These are phyloP conservation scores for Nelumbo lutea DNA, from an alignment of 164 flowering plant genomes.

Conservation along the genomic window DNA sequence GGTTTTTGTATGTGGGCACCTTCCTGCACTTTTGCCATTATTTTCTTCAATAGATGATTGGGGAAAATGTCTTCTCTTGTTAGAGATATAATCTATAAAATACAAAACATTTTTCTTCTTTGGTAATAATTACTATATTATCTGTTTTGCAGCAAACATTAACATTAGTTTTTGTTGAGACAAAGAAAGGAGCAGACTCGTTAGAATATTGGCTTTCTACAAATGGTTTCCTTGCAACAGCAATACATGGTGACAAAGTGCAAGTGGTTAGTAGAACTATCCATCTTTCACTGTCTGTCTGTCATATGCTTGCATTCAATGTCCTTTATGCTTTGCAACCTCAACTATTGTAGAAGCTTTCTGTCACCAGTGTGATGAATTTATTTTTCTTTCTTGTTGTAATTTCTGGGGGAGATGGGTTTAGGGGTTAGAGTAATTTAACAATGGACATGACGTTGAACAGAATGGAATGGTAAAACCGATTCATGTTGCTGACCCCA, in stretches of 20 bases:
- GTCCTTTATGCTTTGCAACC: neutral
- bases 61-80: too few relatives aligned
- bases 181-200: conserved; percentile 55
- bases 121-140: neutral
- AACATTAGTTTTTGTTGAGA: conserved; percentile 61
- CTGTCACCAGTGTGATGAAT: neutral
- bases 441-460: too few relatives aligned
- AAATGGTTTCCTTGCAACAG: conserved; percentile 51
- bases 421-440: too few relatives aligned
- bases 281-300: neutral
- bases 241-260: conserved; percentile 62
- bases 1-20: too few relatives aligned
- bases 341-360: neutral
- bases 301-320: neutral
- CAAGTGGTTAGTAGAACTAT: conserved; percentile 35
- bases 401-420: too few relatives aligned
- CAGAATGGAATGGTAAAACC: too few relatives aligned
- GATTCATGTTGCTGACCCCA: too few relatives aligned
- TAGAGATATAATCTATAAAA: neutral
- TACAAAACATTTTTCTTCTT: neutral
- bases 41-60: too few relatives aligned
- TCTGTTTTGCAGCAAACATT: conserved; percentile 37
- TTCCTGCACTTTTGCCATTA: too few relatives aligned
- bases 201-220: conserved; percentile 40
- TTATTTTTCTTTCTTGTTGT: too few relatives aligned